Percentiles rank a stretch among this genome's conserved stretches.
phyloP scores from a whole-genome alignment of 2,329 filamentous ascomycete species.

The Fusarium multiceps region DNA sequence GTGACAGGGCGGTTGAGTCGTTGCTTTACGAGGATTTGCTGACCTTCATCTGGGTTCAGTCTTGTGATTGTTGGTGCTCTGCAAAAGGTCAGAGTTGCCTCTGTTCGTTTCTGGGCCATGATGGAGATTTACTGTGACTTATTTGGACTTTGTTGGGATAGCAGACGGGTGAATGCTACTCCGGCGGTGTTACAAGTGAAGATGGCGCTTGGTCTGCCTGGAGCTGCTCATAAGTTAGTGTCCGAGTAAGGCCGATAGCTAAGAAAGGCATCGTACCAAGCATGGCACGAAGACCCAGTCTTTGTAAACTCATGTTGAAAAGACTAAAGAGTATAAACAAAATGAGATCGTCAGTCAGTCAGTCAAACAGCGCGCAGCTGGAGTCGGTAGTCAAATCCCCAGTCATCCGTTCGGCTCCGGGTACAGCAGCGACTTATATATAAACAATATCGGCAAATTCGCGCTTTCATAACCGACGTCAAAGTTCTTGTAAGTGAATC shows the following conservation, averaged over 20 bases:
- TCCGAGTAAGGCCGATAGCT: accelerated
- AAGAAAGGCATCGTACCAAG: neutral
- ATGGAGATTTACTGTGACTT: neutral
- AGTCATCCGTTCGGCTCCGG: neutral
- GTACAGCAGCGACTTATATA: neutral
- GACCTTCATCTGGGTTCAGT: neutral
- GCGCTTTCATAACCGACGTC: neutral
- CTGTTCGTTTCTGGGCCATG: neutral
- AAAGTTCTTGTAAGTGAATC: neutral
- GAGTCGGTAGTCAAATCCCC: neutral
- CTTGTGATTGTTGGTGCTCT: neutral
- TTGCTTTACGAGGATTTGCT: constrained; percentile 15
- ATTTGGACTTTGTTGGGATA: constrained; percentile 15
- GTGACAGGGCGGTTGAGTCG: constrained; percentile 23
- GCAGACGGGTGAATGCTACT: neutral
- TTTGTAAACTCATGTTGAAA: neutral
- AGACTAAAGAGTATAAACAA: accelerated
- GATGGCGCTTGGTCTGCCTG: neutral
- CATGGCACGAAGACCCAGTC: neutral
- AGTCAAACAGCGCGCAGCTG: neutral
- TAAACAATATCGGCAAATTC: neutral
- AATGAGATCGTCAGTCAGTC: neutral
- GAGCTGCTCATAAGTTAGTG: neutral
- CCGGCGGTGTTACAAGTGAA: neutral
- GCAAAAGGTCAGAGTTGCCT: neutral